Evolutionary conservation across 495 filamentous ascomycete genomes (phyloP).

Genomic region (Astrothelium subdiscretum): DNA sequence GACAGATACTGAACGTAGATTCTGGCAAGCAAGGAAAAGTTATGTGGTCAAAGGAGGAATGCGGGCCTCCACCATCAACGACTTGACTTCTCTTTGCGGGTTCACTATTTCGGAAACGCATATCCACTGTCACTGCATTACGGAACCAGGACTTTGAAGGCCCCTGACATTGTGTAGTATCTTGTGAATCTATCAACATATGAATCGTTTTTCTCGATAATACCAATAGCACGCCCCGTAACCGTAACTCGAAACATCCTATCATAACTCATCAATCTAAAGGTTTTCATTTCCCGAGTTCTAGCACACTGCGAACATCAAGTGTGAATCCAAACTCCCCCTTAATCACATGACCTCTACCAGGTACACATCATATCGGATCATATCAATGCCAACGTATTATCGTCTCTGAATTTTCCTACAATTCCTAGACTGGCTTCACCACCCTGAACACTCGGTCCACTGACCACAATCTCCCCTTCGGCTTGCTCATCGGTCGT

Average conservation of each 20-base stretch:
- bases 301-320: not conserved
- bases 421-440: not conserved
- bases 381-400: not conserved
- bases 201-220: no score
- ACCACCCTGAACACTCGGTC: not conserved
- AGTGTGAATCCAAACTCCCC: not conserved
- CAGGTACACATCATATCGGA: no score
- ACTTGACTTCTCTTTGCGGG: not conserved
- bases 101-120: not conserved
- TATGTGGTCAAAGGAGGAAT: slow-evolving; percentile 29
- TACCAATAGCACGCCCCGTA: no score
- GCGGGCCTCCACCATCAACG: not conserved
- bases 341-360: no score
- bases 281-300: not conserved
- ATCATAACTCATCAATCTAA: not conserved
- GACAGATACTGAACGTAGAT: slow-evolving; percentile 33
- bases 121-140: no score
- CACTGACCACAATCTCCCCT: not conserved
- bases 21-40: slow-evolving; percentile 33
- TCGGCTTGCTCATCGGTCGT: not conserved
- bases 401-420: not conserved
- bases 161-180: no score
- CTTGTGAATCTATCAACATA: no score
- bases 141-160: no score
- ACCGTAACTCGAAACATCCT: not conserved